Conservation (phyloP, 1,139 yeast genomes). For the Pichia inconspicua region DNA sequence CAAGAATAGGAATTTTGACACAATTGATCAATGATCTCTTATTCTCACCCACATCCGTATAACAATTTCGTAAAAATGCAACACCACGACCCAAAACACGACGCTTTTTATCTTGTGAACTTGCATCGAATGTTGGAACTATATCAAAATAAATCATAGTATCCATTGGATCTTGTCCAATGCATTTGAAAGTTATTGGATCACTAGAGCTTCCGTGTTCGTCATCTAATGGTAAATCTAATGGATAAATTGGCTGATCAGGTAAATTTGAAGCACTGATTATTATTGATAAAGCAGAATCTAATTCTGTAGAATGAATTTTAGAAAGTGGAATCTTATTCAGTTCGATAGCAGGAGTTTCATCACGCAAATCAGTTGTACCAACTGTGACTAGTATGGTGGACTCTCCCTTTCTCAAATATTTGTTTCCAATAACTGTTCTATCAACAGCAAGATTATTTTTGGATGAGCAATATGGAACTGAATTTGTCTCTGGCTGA, state of each 20-base stretch:
- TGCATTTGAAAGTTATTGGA: slow-evolving; percentile 69
- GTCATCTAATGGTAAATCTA: slow-evolving; percentile 83
- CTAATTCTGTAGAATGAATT: slow-evolving; percentile 73
- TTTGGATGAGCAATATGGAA: neutral
- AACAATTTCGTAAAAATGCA: slow-evolving; percentile 57
- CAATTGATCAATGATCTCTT: slow-evolving; percentile 61
- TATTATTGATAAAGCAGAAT: slow-evolving; percentile 77
- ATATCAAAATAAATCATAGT: slow-evolving; percentile 73
- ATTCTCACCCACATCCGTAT: slow-evolving; percentile 63
- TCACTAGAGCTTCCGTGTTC: slow-evolving; percentile 71
- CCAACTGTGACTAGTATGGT: slow-evolving; percentile 77
- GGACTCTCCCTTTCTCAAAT: slow-evolving; percentile 55
- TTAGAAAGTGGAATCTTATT: slow-evolving; percentile 68
- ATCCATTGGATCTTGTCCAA: slow-evolving; percentile 43
- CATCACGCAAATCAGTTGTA: slow-evolving; percentile 67
- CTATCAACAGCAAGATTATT: slow-evolving; percentile 20
- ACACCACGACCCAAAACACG: slow-evolving; percentile 80
- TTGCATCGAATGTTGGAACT: slow-evolving; percentile 83
- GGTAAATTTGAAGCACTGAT: slow-evolving; percentile 45
- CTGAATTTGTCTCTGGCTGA: neutral
- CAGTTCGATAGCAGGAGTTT: slow-evolving; percentile 56
- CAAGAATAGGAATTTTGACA: slow-evolving; percentile 73
- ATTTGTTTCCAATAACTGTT: slow-evolving; percentile 83
- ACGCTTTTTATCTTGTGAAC: slow-evolving; percentile 32
- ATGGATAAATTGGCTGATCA: slow-evolving; percentile 54